Base-by-base conservation (phyloP, 441 rosid species). In the Syzygium malaccense region DNA sequence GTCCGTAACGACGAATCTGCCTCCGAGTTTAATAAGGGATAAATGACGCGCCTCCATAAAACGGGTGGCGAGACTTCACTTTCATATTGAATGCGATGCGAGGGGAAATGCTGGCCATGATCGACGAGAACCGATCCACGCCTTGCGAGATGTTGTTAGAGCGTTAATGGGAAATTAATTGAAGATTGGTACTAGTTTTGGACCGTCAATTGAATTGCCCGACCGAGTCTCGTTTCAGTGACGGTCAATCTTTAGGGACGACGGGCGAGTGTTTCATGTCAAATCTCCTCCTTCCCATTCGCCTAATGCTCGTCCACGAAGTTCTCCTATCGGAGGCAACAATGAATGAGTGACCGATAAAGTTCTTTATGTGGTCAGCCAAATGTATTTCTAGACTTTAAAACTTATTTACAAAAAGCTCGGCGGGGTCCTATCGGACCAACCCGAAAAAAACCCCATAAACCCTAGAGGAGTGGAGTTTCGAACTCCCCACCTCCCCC, bases 191-290 rank as follows among this genome's bases (percentile, higher is more conserved):
- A 11, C 3, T 37, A 11, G 17, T 20, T 71, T 6, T 20, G 80
- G 80, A 37, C 5, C 26, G 83, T 71, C 83, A 12, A 37, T 45
- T 20, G 83, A 23, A 12, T 71, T 37, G 51, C 51, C 3, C 83
- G 0, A 0, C 17, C 12, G 41, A 3, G 28, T 20, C 15, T 3
- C 2, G 12, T 2, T 37, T 71, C n/a, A 20, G n/a, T 37, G 20
- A 37, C 15, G 83, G 32, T 13, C 62, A 4, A 4, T 57, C 28
- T 56, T 56, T 8, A 23, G 64, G n/a, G 64, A 58, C 30, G 30
- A 58, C 30, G 49, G 49, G 80, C 1, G 49, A 11, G 15, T 5
- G 80, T 33, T 71, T 37, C 41, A 0, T 6, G 28, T 71, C 49
- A 11, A 11, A 71, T 71, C 80, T 71, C 4, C 26, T 9, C 48